Percentiles rank a stretch among this genome's conserved stretches.
These are phyloP conservation scores for Thinopyrum elongatum DNA, from an alignment of 176 grass and related monocot species.

Conservation along the genomic window DNA sequence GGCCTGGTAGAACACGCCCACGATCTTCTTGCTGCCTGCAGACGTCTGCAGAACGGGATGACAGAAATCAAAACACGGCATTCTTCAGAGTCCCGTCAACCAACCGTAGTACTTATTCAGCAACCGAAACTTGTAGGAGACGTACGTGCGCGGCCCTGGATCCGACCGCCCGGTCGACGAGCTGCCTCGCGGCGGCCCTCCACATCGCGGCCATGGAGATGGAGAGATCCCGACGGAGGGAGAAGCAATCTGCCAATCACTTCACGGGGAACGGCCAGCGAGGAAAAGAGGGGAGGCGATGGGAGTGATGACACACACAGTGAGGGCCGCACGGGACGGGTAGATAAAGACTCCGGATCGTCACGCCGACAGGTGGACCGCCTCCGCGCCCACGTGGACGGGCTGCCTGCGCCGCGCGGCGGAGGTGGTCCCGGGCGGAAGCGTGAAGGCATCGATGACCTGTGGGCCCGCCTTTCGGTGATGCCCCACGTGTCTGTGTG, in stretches of 20 bases:
- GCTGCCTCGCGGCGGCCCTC: constrained; percentile 34
- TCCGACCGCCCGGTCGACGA: constrained; percentile 32
- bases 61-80: neutral
- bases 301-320: neutral
- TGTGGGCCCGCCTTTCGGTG: neutral
- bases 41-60: constrained; percentile 49
- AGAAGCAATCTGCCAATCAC: neutral
- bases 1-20: constrained; percentile 95
- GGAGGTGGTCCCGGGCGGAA: neutral
- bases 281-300: neutral
- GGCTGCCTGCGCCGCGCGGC: neutral
- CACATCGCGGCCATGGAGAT: constrained; percentile 41
- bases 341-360: neutral
- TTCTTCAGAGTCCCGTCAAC: neutral
- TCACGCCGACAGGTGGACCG: neutral
- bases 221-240: neutral
- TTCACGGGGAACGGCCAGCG: neutral
- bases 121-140: neutral
- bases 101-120: neutral
- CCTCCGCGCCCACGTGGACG: neutral
- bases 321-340: neutral
- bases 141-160: constrained; percentile 29
- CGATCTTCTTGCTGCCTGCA: constrained; percentile 89
- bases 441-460: neutral
- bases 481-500: neutral